Conservation (phyloP, 169 alveolate genomes). For the Theileria equi region DNA sequence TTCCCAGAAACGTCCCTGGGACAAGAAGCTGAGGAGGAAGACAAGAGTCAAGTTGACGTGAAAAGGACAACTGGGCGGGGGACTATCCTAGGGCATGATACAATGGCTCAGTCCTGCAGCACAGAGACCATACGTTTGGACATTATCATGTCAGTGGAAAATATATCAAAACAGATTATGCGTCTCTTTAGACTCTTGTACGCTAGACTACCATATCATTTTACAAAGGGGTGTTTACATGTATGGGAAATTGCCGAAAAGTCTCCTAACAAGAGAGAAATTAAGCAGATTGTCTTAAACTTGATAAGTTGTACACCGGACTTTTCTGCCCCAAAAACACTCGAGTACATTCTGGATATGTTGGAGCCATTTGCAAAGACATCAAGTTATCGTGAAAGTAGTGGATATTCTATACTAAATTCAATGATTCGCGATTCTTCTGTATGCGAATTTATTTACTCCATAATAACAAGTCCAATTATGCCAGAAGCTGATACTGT, state of each 20-base stretch:
- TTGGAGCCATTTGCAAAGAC: conserved; percentile 51
- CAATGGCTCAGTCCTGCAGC: no score
- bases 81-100: neutral
- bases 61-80: neutral
- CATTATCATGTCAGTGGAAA: conserved; percentile 33
- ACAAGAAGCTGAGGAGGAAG: neutral
- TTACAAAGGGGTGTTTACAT: conserved; percentile 53
- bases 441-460: conserved; percentile 51
- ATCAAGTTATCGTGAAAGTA: conserved; percentile 11
- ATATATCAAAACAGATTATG: conserved; percentile 38
- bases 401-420: conserved; percentile 44
- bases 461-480: conserved; percentile 21
- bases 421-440: conserved; percentile 34
- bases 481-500: conserved; percentile 23
- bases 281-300: conserved; percentile 10
- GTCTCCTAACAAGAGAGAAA: neutral
- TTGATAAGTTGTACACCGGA: conserved; percentile 33
- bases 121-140: no score
- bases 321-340: conserved; percentile 19
- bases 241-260: conserved; percentile 35
- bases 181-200: conserved; percentile 28
- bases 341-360: conserved; percentile 55
- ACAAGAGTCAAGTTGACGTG: neutral
- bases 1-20: neutral
- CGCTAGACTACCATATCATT: conserved; percentile 55